These are phyloP conservation scores for Kluyveromyces dobzhanskii DNA, from an alignment of 805 yeast species.

Conservation along the genomic window DNA sequence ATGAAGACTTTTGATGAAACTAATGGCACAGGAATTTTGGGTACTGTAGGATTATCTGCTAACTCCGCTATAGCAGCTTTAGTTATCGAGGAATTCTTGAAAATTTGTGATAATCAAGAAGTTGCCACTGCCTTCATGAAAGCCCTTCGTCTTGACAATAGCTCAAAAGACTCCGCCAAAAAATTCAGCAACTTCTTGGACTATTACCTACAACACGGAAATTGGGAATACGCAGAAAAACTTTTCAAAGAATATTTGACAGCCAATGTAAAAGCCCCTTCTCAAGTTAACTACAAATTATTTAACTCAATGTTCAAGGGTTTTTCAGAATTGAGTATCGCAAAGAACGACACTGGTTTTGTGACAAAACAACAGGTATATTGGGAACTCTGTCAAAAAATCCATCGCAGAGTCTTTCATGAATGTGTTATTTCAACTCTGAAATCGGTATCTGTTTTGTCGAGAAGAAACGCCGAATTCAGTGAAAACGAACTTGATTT, in stretches of 20 bases:
- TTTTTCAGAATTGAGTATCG: constrained; percentile 13
- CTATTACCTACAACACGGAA: constrained; percentile 12
- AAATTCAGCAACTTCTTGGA: constrained; percentile 2
- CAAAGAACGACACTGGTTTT: constrained; percentile 9
- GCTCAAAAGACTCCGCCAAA: neutral
- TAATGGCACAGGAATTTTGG: neutral
- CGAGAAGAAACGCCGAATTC: constrained; percentile 1
- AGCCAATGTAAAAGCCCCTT: constrained; percentile 4
- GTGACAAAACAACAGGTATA: constrained; percentile 15
- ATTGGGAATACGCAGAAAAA: constrained; percentile 16
- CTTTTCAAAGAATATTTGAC: constrained; percentile 17
- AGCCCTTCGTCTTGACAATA: constrained; percentile 10
- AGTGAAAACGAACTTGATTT: neutral
- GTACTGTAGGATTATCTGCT: neutral
- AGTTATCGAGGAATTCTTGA: constrained; percentile 14
- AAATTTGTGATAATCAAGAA: constrained; percentile 14
- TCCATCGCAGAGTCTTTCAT: constrained; percentile 1
- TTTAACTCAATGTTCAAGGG: constrained; percentile 18
- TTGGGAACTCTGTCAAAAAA: constrained; percentile 6
- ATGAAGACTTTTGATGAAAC: constrained; percentile 10
- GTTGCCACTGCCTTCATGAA: constrained; percentile 14
- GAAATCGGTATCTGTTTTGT: neutral
- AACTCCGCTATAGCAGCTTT: constrained; percentile 10
- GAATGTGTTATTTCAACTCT: constrained; percentile 1
- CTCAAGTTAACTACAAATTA: constrained; percentile 5